Base-by-base conservation (phyloP, 2,329 filamentous ascomycete genomes). In the Nemania serpens region DNA sequence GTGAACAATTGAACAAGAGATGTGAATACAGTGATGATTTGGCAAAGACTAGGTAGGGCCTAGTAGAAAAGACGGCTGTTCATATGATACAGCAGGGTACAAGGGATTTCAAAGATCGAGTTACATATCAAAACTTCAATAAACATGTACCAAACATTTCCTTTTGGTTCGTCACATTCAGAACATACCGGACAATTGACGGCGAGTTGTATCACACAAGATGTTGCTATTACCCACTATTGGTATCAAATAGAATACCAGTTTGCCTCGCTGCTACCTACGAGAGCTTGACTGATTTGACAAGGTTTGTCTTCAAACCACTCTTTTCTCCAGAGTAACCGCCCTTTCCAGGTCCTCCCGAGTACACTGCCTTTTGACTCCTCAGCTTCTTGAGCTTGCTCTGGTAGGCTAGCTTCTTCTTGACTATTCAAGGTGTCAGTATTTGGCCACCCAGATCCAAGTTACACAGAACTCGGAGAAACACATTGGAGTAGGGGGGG, bases 371-470 rank as follows among this genome's bases (percentile, higher is more conserved):
- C 80, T 90, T 91, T 81, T 93, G 91, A 74, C 90, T 94, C 71
- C 86, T 87, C 73, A 98, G 78, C 84, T 98, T 97, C 91, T 97
- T 98, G 85, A 94, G 90, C 84, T 96, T 97, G 76, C 93, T 90
- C 74, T 96, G 93, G 76, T 87, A 99, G 86, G 92, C 93, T 87
- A 92, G 92, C 78, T 92, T 88, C 89, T 97, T 98, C 89, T 98
- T 99, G 5, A 65, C 62, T 65, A 13, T 58, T 59, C 3, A 3
- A 25, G 22, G 20, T 9, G 50, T 63, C 7, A 65, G 56, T 45
- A 42, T 50, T 42, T 18, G 5, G 12, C 25, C 9, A 15, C 41
- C 11, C 7, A 33, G 22, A 33, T 29, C 36, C 3, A 18, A 7
- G 7, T 7, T 29, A 29, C 25, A 29, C 4, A 7, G 4, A 29